These are phyloP conservation scores for Croton laevigatus DNA, from an alignment of 441 rosid species.

Conservation along the genomic window DNA sequence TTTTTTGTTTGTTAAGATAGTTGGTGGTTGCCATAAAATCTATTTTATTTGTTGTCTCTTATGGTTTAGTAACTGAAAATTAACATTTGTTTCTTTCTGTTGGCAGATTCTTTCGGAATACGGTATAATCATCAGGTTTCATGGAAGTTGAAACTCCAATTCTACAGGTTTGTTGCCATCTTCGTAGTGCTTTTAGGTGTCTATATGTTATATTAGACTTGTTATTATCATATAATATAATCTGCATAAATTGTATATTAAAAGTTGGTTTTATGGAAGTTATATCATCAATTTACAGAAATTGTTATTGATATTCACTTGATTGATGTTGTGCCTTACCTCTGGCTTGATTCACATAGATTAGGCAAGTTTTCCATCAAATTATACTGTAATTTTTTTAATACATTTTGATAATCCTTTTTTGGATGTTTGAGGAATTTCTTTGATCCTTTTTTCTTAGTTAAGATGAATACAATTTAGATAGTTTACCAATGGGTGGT, in stretches of 20 bases:
- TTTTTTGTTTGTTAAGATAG: background rate
- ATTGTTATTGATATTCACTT: too few species aligned
- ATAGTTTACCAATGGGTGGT: background rate
- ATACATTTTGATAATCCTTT: background rate
- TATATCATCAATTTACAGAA: too few species aligned
- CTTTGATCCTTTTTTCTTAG: background rate
- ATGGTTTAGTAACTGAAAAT: slow-evolving; percentile 1
- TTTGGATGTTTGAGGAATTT: background rate
- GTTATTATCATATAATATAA: background rate
- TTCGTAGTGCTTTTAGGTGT: slow-evolving; percentile 14
- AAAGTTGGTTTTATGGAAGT: slow-evolving; percentile 6
- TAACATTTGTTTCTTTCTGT: slow-evolving; percentile 21
- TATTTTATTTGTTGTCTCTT: slow-evolving; percentile 1
- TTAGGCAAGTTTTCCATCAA: background rate
- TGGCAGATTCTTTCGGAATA: slow-evolving; percentile 75
- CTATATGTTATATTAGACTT: background rate
- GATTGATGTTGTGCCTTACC: background rate
- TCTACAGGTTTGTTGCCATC: slow-evolving; percentile 69
- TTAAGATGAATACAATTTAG: background rate
- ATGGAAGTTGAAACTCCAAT: slow-evolving; percentile 97
- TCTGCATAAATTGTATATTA: background rate
- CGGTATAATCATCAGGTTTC: slow-evolving; percentile 76
- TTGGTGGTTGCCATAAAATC: background rate
- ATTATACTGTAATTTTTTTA: background rate
- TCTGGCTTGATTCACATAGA: background rate